Evolutionary conservation across 106 monocot species (phyloP).

Genomic region (Posidonia australis): DNA sequence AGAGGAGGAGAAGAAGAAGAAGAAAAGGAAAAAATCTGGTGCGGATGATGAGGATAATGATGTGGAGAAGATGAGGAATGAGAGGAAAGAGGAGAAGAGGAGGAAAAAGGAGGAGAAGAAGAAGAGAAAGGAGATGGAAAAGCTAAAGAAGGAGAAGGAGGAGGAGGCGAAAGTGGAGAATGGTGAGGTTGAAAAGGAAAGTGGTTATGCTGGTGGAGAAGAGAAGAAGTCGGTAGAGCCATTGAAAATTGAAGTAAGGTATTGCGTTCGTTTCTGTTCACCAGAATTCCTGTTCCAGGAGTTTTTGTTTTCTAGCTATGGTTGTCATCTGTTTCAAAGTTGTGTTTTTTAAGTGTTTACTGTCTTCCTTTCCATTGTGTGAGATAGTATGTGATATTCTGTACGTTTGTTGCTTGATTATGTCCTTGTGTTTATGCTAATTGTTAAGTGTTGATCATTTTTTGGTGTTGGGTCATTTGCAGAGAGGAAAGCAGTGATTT

Average conservation of each 20-base stretch:
- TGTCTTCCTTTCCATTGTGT: no score
- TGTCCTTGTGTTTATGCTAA: no score
- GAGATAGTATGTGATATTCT: no score
- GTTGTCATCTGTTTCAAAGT: no score
- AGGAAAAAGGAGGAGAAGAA: slow-evolving; percentile 9
- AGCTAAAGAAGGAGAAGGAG: slow-evolving; percentile 7
- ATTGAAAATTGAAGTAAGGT: slow-evolving; percentile 1
- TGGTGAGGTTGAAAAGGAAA: not conserved
- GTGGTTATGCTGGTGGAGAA: not conserved
- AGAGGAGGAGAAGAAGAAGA: slow-evolving; percentile 5
- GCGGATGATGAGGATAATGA: not conserved
- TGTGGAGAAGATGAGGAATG: slow-evolving; percentile 10
- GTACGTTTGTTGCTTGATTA: no score
- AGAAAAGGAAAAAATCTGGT: no score
- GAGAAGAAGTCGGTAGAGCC: not conserved
- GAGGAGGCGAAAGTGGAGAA: slow-evolving; percentile 3
- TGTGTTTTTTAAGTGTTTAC: no score
- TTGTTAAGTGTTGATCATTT: no score
- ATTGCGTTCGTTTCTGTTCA: not conserved
- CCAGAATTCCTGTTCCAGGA: no score
- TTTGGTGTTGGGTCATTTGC: slow-evolving; percentile 17
- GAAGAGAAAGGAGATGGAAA: slow-evolving; percentile 11
- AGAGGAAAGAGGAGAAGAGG: slow-evolving; percentile 9
- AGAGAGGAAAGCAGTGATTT: slow-evolving; percentile 36
- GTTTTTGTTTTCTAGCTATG: no score